phyloP scores from a whole-genome alignment of 1,284 basidiomycete genomes.

The Phenoliferia sp. region DNA sequence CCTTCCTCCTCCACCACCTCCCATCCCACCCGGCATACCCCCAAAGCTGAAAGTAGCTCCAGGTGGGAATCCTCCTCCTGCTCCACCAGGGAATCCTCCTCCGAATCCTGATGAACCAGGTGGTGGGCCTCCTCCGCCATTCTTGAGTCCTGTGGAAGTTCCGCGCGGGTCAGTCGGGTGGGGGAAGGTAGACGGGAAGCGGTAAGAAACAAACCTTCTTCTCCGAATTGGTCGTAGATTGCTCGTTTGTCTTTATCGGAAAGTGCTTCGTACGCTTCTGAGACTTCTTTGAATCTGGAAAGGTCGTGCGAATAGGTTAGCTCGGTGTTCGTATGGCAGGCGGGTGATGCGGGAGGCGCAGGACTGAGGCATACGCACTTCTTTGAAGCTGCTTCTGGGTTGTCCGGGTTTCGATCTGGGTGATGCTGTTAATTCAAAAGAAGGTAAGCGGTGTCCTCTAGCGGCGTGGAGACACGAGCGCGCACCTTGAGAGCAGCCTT shows the following conservation, averaged over 20 bases:
- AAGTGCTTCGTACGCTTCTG: conserved; percentile 51
- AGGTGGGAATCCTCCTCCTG: conserved; percentile 60
- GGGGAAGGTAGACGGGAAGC: not conserved
- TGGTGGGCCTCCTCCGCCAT: conserved; percentile 44
- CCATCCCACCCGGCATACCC: conserved; percentile 41
- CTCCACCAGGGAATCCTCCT: conserved; percentile 42
- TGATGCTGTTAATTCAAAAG: conserved; percentile 64
- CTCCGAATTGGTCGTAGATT: conserved; percentile 91
- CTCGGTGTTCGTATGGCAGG: not conserved
- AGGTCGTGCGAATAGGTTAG: not conserved
- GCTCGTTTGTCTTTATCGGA: conserved; percentile 66
- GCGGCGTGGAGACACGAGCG: not conserved
- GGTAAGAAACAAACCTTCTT: conserved; percentile 52
- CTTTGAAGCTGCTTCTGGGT: conserved; percentile 71
- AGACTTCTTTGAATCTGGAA: conserved; percentile 77
- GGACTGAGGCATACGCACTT: conserved; percentile 46
- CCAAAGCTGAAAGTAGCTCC: conserved; percentile 40
- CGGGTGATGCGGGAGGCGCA: not conserved
- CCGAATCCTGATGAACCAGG: conserved; percentile 16
- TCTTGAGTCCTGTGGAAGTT: conserved; percentile 69
- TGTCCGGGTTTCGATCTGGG: conserved; percentile 78
- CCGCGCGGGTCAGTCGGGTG: not conserved
- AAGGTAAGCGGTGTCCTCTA: conserved; percentile 10
- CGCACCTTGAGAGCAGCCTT: conserved; percentile 17
- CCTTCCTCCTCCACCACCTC: conserved; percentile 14